Conservation (phyloP, 352 stramenopile genomes). For the Phytophthora cajani region DNA sequence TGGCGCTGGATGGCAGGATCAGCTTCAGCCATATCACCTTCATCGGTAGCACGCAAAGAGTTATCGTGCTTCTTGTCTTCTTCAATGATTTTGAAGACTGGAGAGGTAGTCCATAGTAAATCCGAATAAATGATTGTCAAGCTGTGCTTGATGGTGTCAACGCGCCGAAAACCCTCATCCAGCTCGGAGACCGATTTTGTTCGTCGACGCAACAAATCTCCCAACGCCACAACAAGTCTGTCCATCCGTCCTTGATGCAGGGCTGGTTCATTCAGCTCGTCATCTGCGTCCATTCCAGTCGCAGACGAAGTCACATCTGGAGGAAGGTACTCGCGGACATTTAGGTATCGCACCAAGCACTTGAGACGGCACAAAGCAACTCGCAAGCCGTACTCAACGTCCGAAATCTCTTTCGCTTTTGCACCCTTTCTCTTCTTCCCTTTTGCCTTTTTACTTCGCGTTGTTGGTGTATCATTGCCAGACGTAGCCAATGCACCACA, state of each 20-base stretch:
- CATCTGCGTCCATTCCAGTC: conserved; percentile 4
- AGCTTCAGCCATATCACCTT: conserved; percentile 9
- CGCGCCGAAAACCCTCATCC: conserved; percentile 56
- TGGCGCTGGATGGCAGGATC: conserved; percentile 28
- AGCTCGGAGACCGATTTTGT: conserved; percentile 55
- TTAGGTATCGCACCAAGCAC: conserved; percentile 67
- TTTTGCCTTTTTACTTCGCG: conserved; percentile 38
- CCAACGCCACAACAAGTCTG: conserved; percentile 36
- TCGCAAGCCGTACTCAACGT: conserved; percentile 76
- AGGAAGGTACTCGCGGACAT: conserved; percentile 70
- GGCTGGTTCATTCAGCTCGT: background rate
- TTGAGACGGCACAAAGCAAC: conserved; percentile 64
- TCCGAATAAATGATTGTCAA: conserved; percentile 78
- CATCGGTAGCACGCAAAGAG: conserved; percentile 4
- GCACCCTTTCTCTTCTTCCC: conserved; percentile 38
- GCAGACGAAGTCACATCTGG: conserved; percentile 27
- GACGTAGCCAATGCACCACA: conserved; percentile 25
- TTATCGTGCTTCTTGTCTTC: conserved; percentile 32
- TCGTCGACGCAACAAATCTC: conserved; percentile 56
- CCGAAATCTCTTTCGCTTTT: conserved; percentile 58
- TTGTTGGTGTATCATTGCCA: conserved; percentile 22
- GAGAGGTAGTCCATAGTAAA: conserved; percentile 73
- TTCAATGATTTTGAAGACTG: conserved; percentile 64
- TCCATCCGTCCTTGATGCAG: conserved; percentile 46
- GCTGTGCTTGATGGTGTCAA: conserved; percentile 70